Base-by-base conservation (phyloP, 208 protist genomes). In the Crithidia bombi region DNA sequence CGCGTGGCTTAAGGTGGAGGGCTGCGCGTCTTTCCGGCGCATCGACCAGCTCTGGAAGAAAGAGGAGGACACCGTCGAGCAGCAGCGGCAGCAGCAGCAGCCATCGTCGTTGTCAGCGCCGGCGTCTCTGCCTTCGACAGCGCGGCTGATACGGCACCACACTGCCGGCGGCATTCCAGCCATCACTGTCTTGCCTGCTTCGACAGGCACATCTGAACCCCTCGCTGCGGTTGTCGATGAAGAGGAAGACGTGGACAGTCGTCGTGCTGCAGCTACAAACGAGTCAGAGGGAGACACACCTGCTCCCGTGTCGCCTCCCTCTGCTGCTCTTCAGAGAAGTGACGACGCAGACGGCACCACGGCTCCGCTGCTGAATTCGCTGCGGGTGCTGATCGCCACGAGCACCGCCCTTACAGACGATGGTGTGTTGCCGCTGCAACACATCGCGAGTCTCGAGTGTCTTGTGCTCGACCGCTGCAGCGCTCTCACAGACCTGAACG, bases 1-100 rank as follows among this genome's bases (percentile, higher is more conserved):
- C n/a, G 41, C n/a, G 51, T 74, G 75, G 65, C 70, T 90, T 14
- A 78, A 77, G 39, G 55, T 90, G n/a, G 69, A 81, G 30, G 77
- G 75, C 10, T 86, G 81, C 58, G 23, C 69, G 4, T 69, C 66
- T 0, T 43, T 90, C 41, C 52, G 58, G 6, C 35, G 54, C 17
- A 33, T 86, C 0, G 25, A 63, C 17, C 73, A 71, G 71, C 67
- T 86, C 17, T 67, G 84, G 65, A 25, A 15, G 62, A 50, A 35
- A 14, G 28, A 9, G 35, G 41, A 26, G 41, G 44, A 19, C 51
- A 14, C 5, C 28, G 33, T 0, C 25, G 6, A 30, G 56, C 3
- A 15, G 14, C 55, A 26, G 1, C 23, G 12, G 25, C 33, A 43
- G 6, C 32, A 28, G 14, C 19, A 19, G 33, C 35, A 21, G 0